Evolutionary conservation across 805 yeast species (phyloP).

Genomic region (Blastobotrys muscicola): DNA sequence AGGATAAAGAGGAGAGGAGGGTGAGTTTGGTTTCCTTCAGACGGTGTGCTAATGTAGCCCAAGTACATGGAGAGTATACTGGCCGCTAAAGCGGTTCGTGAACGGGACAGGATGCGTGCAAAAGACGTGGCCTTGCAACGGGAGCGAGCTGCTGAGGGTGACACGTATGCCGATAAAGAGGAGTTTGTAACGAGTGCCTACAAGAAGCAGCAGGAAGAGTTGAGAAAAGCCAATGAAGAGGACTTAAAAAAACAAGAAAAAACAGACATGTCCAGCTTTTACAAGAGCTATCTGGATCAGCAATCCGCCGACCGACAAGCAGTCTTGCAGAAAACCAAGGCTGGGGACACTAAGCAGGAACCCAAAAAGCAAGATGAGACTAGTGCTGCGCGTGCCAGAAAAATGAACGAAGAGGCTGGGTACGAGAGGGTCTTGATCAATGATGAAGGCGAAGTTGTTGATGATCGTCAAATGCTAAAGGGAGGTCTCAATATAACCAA

Average conservation of each 20-base stretch:
- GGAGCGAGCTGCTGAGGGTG: conserved; percentile 34
- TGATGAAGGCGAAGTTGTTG: conserved; percentile 22
- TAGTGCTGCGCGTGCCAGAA: conserved; percentile 12
- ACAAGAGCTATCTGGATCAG: conserved; percentile 15
- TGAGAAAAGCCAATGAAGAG: conserved; percentile 14
- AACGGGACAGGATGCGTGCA: conserved; percentile 36
- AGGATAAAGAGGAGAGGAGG: conserved; percentile 3
- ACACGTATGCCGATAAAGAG: conserved; percentile 31
- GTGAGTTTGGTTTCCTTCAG: conserved; percentile 1
- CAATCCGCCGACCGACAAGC: conserved; percentile 7
- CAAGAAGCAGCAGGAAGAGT: conserved; percentile 30
- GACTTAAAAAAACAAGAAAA: conserved; percentile 14
- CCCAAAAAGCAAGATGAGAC: conserved; percentile 9
- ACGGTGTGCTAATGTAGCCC: conserved; percentile 12
- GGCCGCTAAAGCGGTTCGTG: conserved; percentile 37
- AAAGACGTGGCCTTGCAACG: conserved; percentile 30
- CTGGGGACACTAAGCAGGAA: conserved; percentile 1
- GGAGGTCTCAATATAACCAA: conserved; percentile 21
- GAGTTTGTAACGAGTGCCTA: conserved; percentile 43
- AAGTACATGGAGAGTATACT: conserved; percentile 35
- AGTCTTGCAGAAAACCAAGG: neutral
- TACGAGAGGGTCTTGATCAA: conserved; percentile 17
- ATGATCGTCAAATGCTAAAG: conserved; percentile 18
- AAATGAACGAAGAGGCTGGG: conserved; percentile 14
- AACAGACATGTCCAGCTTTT: conserved; percentile 12